Evolutionary conservation across 2,329 filamentous ascomycete species (phyloP).

Genomic region (Metarhizium guizhouense): DNA sequence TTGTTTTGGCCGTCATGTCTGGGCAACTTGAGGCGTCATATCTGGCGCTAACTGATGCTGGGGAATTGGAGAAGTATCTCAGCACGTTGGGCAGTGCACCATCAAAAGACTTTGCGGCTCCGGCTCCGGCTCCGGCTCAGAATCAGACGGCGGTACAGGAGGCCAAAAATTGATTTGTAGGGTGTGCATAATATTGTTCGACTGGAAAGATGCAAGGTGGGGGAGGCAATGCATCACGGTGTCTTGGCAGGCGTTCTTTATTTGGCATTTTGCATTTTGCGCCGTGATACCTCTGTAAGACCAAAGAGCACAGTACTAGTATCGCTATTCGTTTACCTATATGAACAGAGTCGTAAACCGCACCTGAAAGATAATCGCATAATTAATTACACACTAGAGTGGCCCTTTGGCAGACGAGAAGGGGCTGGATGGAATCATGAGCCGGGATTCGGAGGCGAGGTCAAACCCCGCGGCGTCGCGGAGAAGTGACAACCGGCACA

Average conservation of each 20-base stretch:
- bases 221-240: background rate
- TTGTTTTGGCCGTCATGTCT: conserved; percentile 21
- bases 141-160: background rate
- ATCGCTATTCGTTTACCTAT: background rate
- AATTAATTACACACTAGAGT: background rate
- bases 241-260: background rate
- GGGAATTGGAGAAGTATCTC: conserved; percentile 18
- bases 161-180: background rate
- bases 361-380: too few relatives aligned
- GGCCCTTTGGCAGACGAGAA: background rate
- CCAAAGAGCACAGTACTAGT: background rate
- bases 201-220: background rate
- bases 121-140: background rate
- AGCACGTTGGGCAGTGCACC: conserved; percentile 16
- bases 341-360: background rate
- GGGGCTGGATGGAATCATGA: too few relatives aligned
- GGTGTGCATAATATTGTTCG: background rate
- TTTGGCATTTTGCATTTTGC: background rate
- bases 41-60: conserved; percentile 17
- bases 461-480: background rate
- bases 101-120: conserved; percentile 15
- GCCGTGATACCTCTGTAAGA: conserved; percentile 4
- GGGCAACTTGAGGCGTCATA: conserved; percentile 17
- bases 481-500: too few relatives aligned
- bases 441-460: background rate